Base-by-base conservation (phyloP, 139 green algal genomes). In the Chlamydomonas sp. region DNA sequence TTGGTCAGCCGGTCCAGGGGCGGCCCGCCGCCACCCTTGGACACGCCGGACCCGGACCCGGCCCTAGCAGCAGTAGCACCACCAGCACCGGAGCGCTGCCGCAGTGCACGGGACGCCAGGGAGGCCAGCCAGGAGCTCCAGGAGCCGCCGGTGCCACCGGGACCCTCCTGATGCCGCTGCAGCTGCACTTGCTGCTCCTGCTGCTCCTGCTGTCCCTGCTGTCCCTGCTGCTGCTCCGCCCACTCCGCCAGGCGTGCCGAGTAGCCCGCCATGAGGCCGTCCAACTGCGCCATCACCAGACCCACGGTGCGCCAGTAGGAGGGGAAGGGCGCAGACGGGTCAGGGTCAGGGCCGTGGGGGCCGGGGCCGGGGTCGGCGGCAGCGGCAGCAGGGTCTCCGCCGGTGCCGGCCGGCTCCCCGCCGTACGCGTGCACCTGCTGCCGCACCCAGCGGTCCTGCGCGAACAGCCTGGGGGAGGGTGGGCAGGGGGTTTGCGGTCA, bases 1-100 rank as follows among this genome's bases (percentile, higher is more conserved):
- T 88, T 86, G 9, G 64, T 77, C 80, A 96, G 83, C 49, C 83
- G 73, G 17, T 88, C 83, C n/a, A 81, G 63, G 31, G 74, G 62
- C 1, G 66, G 66, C 66, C 10, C 9, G 31, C 31, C 31, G 31
- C 31, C 31, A 49, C 31, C 31, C 31, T 49, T 49, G 31, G 31
- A 49, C 31, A 49, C 31, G 31, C 31, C 31, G 31, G 31, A 49
- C 31, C 31, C 31, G 31, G 31, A 49, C 31, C 31, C 31, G 31
- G 31, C 31, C 31, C 31, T 49, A 49, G 31, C 31, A 49, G 31
- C 31, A 49, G 31, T 49, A 49, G 31, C 31, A 49, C 31, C 31
- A 49, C 31, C 31, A 49, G 31, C 31, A 49, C 31, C 31, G 31
- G 31, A 49, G 31, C 31, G 31, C 31, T 49, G 31, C 31, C 31